These are phyloP conservation scores for Candida freyschussii DNA, from an alignment of 1,139 yeast genomes.

Conservation along the genomic window DNA sequence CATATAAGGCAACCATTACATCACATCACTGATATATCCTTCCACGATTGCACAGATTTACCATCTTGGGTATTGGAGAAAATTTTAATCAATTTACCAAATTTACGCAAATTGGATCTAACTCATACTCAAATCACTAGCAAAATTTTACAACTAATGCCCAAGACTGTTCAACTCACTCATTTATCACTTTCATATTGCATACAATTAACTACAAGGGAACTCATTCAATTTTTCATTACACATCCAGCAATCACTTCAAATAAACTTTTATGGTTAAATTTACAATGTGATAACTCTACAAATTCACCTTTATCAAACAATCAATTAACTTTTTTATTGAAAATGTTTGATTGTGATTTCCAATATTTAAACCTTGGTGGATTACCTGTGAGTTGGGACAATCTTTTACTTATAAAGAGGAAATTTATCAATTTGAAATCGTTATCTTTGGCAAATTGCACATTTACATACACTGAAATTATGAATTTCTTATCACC, in stretches of 20 bases:
- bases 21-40: conserved; percentile 51
- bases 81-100: conserved; percentile 53
- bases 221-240: conserved; percentile 64
- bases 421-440: conserved; percentile 50
- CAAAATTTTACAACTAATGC: conserved; percentile 39
- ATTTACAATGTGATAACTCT: conserved; percentile 67
- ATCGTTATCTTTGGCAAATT: conserved; percentile 60
- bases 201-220: conserved; percentile 69
- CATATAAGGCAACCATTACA: conserved; percentile 29
- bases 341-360: conserved; percentile 40
- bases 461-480: conserved; percentile 45
- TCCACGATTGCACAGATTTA: conserved; percentile 85
- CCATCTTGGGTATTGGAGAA: conserved; percentile 51
- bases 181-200: conserved; percentile 81
- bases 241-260: conserved; percentile 63
- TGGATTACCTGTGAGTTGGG: conserved; percentile 62
- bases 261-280: conserved; percentile 63
- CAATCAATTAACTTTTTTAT: conserved; percentile 51
- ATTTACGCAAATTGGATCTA: conserved; percentile 66
- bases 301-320: conserved; percentile 60
- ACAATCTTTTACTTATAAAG: conserved; percentile 52
- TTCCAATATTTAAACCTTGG: conserved; percentile 57
- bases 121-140: conserved; percentile 67
- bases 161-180: conserved; percentile 55
- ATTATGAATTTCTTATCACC: conserved; percentile 44